Evolutionary conservation across 768 basidiomycete species (phyloP).

Genomic region (Lenzites betulinus): DNA sequence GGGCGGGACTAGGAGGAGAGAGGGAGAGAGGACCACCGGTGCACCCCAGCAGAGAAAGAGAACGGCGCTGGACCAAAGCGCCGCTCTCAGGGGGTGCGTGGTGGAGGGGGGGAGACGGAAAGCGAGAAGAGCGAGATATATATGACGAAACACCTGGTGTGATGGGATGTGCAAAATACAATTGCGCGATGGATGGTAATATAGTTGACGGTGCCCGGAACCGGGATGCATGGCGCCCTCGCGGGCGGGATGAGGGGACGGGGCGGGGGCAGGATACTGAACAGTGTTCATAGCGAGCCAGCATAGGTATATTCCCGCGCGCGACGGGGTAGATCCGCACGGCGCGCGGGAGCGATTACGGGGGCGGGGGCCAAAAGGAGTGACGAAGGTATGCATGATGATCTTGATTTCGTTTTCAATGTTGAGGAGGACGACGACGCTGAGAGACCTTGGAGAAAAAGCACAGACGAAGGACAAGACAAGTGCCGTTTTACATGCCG

Average conservation of each 20-base stretch:
- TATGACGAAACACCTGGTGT: slow-evolving; percentile 24
- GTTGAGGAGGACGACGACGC: background rate
- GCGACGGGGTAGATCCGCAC: slow-evolving; percentile 9
- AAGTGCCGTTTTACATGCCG: slow-evolving; percentile 61
- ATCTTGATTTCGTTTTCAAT: slow-evolving; percentile 12
- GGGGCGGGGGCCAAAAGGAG: slow-evolving; percentile 18
- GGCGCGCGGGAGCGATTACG: slow-evolving; percentile 19
- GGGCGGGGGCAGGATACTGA: slow-evolving; percentile 17
- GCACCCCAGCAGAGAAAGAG: background rate
- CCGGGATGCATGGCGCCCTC: slow-evolving; percentile 27
- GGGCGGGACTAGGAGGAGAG: background rate
- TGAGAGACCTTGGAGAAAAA: background rate
- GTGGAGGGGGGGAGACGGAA: slow-evolving; percentile 28
- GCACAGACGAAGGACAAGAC: background rate
- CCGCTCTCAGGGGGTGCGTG: background rate
- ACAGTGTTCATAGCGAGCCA: slow-evolving; percentile 26
- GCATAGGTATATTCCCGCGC: slow-evolving; percentile 30
- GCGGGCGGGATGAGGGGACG: slow-evolving; percentile 4
- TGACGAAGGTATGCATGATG: slow-evolving; percentile 20
- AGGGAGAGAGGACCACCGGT: background rate
- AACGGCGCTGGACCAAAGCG: background rate
- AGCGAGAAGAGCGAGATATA: slow-evolving; percentile 35
- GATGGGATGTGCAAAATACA: slow-evolving; percentile 39
- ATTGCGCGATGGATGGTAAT: slow-evolving; percentile 41
- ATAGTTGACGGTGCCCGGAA: slow-evolving; percentile 35